Evolutionary conservation across 1,284 basidiomycete species (phyloP).

Genomic region (Sphagnurus paluster): DNA sequence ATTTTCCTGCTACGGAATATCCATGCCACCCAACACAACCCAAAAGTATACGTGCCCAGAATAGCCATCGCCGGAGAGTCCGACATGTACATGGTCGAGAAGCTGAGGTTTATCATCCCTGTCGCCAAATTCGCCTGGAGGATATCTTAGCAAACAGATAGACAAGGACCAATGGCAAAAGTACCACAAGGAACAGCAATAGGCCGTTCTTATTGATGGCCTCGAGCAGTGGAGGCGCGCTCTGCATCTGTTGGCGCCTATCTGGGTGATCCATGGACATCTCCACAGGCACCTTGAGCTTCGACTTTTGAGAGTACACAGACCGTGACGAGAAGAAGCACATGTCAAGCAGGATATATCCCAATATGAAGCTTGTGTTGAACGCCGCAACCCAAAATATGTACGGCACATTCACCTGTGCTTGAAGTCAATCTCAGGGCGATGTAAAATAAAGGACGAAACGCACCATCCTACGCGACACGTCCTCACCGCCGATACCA

Average conservation of each 20-base stretch:
- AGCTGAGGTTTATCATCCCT: constrained; percentile 80
- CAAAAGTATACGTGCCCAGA: constrained; percentile 63
- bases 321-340: constrained; percentile 54
- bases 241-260: constrained; percentile 13
- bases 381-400: constrained; percentile 89
- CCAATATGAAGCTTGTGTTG: constrained; percentile 85
- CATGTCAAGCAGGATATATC: constrained; percentile 79
- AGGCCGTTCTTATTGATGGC: constrained; percentile 86
- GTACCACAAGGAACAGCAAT: constrained; percentile 78
- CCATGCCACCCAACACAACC: constrained; percentile 57
- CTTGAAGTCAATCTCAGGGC: background rate
- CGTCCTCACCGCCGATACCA: constrained; percentile 43
- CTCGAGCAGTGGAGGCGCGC: constrained; percentile 66
- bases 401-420: constrained; percentile 85
- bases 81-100: constrained; percentile 81
- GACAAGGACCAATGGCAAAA: constrained; percentile 28
- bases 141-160: background rate
- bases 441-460: background rate
- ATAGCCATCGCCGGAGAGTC: constrained; percentile 62
- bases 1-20: constrained; percentile 19
- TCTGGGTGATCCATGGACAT: constrained; percentile 1
- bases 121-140: constrained; percentile 84
- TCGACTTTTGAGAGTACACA: constrained; percentile 33
- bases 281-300: constrained; percentile 35
- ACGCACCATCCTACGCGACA: constrained; percentile 77